These are phyloP conservation scores for Taphrina confusa DNA, from an alignment of 1,139 yeast genomes.

Conservation along the genomic window DNA sequence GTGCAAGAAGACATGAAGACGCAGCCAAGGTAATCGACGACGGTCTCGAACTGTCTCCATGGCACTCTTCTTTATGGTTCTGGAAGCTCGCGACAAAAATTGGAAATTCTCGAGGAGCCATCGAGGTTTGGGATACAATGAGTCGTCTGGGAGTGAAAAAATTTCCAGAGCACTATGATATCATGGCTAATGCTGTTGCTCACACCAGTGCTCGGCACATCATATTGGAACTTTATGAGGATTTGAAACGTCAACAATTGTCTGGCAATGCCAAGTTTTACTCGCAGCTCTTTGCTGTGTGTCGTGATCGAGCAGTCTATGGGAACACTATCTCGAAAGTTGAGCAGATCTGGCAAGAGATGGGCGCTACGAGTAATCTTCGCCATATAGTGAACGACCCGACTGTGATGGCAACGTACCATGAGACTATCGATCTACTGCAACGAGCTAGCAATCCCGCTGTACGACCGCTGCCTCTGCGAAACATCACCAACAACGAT, in stretches of 20 bases:
- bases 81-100: constrained; percentile 31
- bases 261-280: constrained; percentile 28
- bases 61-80: constrained; percentile 21
- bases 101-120: constrained; percentile 22
- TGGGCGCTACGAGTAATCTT: neutral
- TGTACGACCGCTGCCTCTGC: no score
- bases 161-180: constrained; percentile 29
- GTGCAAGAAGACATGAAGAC: constrained; percentile 20
- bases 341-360: constrained; percentile 13
- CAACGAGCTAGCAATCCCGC: no score
- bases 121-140: constrained; percentile 30
- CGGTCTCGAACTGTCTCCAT: constrained; percentile 20
- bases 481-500: no score
- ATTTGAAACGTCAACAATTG: neutral
- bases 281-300: neutral
- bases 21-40: constrained; percentile 24
- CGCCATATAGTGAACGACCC: neutral
- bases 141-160: constrained; percentile 5
- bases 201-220: constrained; percentile 18
- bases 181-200: constrained; percentile 24
- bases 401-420: neutral
- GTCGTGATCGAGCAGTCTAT: neutral
- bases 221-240: constrained; percentile 2
- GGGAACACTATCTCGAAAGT: neutral
- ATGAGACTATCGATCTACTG: no score